Conservation (phyloP, 495 filamentous ascomycete genomes). For the Pseudevernia furfuracea region DNA sequence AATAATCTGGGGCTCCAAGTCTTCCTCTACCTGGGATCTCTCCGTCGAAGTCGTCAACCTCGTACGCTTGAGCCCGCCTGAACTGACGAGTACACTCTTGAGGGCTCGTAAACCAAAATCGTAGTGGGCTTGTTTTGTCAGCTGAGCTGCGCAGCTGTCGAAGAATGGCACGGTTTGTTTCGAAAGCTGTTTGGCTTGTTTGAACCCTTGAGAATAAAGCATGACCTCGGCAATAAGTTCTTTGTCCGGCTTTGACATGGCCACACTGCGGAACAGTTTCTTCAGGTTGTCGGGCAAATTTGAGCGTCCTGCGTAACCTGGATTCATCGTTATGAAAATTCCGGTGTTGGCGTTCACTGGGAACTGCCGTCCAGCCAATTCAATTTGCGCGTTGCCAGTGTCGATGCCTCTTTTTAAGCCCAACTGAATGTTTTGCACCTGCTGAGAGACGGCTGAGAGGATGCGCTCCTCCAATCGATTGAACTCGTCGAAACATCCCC, state of each 20-base stretch:
- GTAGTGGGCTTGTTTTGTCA: constrained; percentile 97
- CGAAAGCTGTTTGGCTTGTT: constrained; percentile 83
- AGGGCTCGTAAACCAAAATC: constrained; percentile 96
- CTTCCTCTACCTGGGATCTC: constrained; percentile 33
- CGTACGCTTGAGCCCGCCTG: constrained; percentile 86
- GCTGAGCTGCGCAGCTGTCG: constrained; percentile 66
- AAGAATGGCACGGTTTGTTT: constrained; percentile 97
- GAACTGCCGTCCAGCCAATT: constrained; percentile 83
- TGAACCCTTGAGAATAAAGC: constrained; percentile 99
- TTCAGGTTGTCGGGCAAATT: constrained; percentile 98
- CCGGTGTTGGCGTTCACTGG: constrained; percentile 85
- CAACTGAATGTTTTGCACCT: constrained; percentile 97
- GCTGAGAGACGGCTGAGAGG: constrained; percentile 93
- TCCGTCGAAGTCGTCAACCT: constrained; percentile 50
- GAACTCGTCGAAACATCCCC: constrained; percentile 99
- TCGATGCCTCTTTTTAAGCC: constrained; percentile 74
- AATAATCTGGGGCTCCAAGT: constrained; percentile 90
- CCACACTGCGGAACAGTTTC: constrained; percentile 97
- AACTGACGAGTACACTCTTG: constrained; percentile 97
- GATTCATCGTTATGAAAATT: constrained; percentile 99
- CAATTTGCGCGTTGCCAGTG: constrained; percentile 77
- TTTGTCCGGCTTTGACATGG: constrained; percentile 99
- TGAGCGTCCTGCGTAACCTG: constrained; percentile 94
- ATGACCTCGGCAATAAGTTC: constrained; percentile 99
- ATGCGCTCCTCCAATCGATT: constrained; percentile 97